phyloP scores from a whole-genome alignment of 2,329 filamentous ascomycete genomes.

The Clonostachys rhizophaga region DNA sequence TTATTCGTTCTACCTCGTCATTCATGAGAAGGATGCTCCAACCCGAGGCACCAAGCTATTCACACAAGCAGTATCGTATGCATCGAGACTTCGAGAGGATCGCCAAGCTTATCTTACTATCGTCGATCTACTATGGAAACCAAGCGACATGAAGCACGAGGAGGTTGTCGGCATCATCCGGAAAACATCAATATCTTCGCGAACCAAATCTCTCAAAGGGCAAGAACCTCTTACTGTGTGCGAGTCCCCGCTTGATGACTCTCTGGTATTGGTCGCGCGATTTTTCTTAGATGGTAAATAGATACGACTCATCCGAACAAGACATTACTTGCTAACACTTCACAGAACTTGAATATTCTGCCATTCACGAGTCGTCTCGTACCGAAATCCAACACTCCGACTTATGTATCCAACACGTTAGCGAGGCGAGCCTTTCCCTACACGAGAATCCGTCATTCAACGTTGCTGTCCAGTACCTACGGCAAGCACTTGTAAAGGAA shows the following conservation, averaged over 20 bases:
- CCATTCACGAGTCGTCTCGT: constrained; percentile 20
- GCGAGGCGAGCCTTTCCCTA: constrained; percentile 18
- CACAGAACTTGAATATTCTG: constrained; percentile 42
- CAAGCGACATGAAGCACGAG: constrained; percentile 20
- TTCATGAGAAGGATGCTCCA: constrained; percentile 33
- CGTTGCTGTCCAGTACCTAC: constrained; percentile 25
- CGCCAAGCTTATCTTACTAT: constrained; percentile 34
- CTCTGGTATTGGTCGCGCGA: constrained; percentile 32
- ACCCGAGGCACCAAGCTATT: constrained; percentile 34
- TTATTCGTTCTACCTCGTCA: constrained; percentile 42
- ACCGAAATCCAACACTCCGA: constrained; percentile 30
- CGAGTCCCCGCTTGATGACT: constrained; percentile 17
- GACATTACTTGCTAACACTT: neutral
- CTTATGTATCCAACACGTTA: constrained; percentile 34
- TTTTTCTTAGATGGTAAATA: constrained; percentile 47
- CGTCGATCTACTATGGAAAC: constrained; percentile 43
- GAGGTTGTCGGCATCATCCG: constrained; percentile 19
- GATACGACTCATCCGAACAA: neutral
- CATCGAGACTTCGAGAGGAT: constrained; percentile 29
- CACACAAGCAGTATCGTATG: constrained; percentile 39
- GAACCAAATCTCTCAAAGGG: constrained; percentile 28
- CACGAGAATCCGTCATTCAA: constrained; percentile 22
- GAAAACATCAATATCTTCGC: constrained; percentile 5
- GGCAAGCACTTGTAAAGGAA: constrained; percentile 24
- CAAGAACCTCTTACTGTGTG: constrained; percentile 24